Conservation (phyloP, 768 basidiomycete species). For the Lentinula sp. region DNA sequence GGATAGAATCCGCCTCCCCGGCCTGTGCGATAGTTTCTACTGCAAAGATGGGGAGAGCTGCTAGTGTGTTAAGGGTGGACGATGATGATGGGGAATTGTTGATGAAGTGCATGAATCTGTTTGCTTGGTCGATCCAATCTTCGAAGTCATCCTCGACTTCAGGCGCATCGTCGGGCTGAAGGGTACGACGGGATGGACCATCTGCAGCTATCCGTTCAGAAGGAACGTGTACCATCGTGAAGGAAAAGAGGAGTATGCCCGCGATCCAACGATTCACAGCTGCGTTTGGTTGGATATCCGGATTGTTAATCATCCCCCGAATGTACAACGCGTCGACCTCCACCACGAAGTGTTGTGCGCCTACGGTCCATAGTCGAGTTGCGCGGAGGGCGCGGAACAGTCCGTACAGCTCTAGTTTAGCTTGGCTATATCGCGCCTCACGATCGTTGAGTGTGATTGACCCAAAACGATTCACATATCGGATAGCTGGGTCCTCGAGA, state of each 20-base stretch:
- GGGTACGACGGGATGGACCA: conserved; percentile 17
- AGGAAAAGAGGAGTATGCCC: conserved; percentile 15
- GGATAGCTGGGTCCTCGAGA: not conserved
- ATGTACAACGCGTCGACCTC: conserved; percentile 21
- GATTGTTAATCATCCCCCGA: not conserved
- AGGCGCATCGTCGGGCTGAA: conserved; percentile 3
- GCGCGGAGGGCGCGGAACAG: conserved; percentile 20
- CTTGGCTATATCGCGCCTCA: conserved; percentile 25
- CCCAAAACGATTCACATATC: conserved; percentile 15
- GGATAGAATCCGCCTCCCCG: not conserved
- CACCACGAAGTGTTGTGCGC: conserved; percentile 13
- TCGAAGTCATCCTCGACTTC: conserved; percentile 12
- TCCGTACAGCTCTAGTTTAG: conserved; percentile 29
- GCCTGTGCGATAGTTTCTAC: not conserved
- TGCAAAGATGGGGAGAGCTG: not conserved
- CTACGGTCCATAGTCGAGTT: conserved; percentile 14
- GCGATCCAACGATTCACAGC: conserved; percentile 11
- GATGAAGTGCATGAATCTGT: not conserved
- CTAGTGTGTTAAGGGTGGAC: not conserved
- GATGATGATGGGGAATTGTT: not conserved
- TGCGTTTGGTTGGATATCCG: conserved; percentile 2
- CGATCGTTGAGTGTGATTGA: conserved; percentile 23
- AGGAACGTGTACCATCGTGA: no score
- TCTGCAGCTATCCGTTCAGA: conserved; percentile 17
- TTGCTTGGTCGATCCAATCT: not conserved